Percentiles rank a stretch among this genome's conserved stretches.
Conservation (phyloP, 2,329 filamentous ascomycete species). For the Penicillium sp. region DNA sequence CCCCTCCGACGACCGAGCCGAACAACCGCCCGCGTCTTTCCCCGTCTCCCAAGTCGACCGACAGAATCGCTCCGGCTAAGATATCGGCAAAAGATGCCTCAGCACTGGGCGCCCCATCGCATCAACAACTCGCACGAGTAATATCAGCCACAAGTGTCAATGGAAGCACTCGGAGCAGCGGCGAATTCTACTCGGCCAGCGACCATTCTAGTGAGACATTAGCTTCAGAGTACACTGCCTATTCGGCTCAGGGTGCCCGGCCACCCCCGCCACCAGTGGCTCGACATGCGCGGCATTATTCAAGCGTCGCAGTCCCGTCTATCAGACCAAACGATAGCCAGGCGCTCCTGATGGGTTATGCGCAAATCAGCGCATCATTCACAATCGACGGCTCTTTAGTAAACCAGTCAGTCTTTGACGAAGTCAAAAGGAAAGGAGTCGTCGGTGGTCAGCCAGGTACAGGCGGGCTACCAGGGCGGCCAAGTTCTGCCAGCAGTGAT, state of each 20-base stretch:
- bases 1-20: slow-evolving; percentile 32
- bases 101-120: slow-evolving; percentile 24
- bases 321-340: slow-evolving; percentile 46
- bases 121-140: slow-evolving; percentile 55
- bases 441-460: slow-evolving; percentile 77
- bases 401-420: slow-evolving; percentile 84
- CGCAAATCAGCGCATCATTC: slow-evolving; percentile 88
- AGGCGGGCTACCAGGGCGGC: slow-evolving; percentile 64
- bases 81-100: slow-evolving; percentile 24
- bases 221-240: slow-evolving; percentile 72
- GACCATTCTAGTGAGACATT: slow-evolving; percentile 93
- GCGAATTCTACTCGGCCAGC: slow-evolving; percentile 90
- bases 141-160: slow-evolving; percentile 72
- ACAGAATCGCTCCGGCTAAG: not conserved
- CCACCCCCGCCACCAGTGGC: slow-evolving; percentile 26
- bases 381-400: slow-evolving; percentile 86
- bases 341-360: slow-evolving; percentile 95
- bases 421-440: slow-evolving; percentile 90
- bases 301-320: slow-evolving; percentile 35
- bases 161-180: slow-evolving; percentile 81
- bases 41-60: slow-evolving; percentile 20
- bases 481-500: slow-evolving; percentile 29
- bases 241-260: slow-evolving; percentile 51
- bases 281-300: slow-evolving; percentile 43
- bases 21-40: slow-evolving; percentile 26